phyloP scores from a whole-genome alignment of 225 moss, liverwort and hornwort genomes.

The Rhytidiadelphus loreus region DNA sequence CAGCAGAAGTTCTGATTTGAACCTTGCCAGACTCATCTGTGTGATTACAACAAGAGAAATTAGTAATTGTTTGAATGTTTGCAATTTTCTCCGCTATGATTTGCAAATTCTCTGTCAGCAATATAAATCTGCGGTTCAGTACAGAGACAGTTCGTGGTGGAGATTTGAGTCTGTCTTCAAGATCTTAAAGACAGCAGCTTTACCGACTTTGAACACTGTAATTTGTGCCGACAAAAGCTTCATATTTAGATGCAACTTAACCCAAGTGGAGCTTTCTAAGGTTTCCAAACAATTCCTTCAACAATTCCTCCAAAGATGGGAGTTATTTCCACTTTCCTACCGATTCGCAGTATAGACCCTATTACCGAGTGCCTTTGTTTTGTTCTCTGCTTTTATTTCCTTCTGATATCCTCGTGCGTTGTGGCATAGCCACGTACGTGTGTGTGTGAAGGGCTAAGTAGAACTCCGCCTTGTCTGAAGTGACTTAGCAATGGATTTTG shows the following conservation, averaged over 20 bases:
- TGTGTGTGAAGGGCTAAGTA: not conserved
- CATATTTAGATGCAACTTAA: not conserved
- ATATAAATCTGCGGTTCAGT: not conserved
- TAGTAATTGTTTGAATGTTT: not conserved
- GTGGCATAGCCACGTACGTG: not conserved
- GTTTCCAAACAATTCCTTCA: not conserved
- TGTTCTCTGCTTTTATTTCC: not conserved
- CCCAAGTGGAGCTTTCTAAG: not conserved
- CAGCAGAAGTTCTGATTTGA: not conserved
- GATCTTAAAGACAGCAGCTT: not conserved
- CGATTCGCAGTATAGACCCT: not conserved
- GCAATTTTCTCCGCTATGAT: not conserved
- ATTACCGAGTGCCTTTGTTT: not conserved
- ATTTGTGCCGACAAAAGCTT: not conserved
- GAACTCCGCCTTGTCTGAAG: not conserved
- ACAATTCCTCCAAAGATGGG: not conserved
- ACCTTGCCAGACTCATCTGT: not conserved
- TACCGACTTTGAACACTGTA: not conserved
- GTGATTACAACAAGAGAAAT: not conserved
- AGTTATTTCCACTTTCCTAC: not conserved
- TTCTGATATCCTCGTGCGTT: not conserved
- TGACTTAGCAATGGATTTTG: not conserved
- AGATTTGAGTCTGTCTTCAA: not conserved
- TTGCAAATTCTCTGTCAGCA: not conserved
- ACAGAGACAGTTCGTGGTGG: not conserved